Percentiles rank a stretch among this genome's conserved stretches.
Evolutionary conservation across 2,329 filamentous ascomycete genomes (phyloP).

Genomic region (Colletotrichum kahawae): DNA sequence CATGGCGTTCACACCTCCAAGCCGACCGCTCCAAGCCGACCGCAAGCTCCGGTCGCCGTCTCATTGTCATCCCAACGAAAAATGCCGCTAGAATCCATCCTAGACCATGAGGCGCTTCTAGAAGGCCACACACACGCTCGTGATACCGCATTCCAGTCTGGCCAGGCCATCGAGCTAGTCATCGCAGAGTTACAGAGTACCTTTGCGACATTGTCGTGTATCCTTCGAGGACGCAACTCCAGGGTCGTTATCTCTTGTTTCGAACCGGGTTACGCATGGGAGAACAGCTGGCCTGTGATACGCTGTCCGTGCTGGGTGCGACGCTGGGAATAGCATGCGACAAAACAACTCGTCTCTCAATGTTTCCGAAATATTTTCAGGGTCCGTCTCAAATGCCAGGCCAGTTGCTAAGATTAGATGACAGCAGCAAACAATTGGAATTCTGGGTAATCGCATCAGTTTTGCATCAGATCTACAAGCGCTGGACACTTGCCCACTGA

Average conservation of each 20-base stretch:
- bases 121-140: background rate
- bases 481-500: background rate
- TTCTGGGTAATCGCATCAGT: background rate
- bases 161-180: background rate
- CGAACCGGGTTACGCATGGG: background rate
- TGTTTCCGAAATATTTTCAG: background rate
- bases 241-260: background rate
- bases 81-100: background rate
- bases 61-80: background rate
- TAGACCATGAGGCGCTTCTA: background rate
- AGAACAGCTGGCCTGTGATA: slow-evolving; percentile 15
- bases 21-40: background rate
- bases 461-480: background rate
- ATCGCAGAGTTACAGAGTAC: too few relatives aligned
- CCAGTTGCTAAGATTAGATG: background rate
- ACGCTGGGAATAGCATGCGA: slow-evolving; percentile 17
- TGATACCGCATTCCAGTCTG: background rate
- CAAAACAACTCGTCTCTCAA: background rate
- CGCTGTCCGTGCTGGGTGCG: background rate
- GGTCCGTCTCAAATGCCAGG: background rate
- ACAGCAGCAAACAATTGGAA: background rate
- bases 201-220: background rate
- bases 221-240: background rate
- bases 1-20: background rate
- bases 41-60: background rate